Evolutionary conservation across 1,284 basidiomycete species (phyloP), one percentile per base, ranked within the genome.

Genomic region (Sporisorium scitamineum): DNA sequence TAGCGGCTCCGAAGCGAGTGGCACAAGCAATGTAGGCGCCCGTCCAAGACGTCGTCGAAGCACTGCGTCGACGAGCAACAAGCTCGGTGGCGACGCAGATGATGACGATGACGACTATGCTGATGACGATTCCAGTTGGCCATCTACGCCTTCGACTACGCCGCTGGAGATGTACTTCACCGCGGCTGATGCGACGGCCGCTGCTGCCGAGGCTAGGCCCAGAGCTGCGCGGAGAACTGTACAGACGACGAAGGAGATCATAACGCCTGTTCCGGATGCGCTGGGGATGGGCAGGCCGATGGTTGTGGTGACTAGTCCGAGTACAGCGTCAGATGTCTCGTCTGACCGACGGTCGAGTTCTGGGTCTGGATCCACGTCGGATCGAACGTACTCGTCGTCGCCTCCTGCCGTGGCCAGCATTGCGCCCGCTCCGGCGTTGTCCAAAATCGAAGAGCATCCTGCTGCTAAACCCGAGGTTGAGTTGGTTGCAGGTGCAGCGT

Each of bases 111-210:
- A 70, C 27, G 56, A 54, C 0, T 62, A 56, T 34, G 68, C 57
- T 2, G 73, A 68, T n/a, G 73, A 76, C 31, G 65, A 76, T 26
- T 76, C 73, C 16, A 76, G 73, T 59, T 76, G 73, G 73, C 73
- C 73, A 7, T 76, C 73, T 1, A 76, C 73, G 0, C 73, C 73
- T 14, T 76, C 73, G 16, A 71, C 68, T 2, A 76, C 73, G 16
- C 68, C 73, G 34, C 51, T 76, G 4, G 72, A 76, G 51, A 45
- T 50, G 24, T 76, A 76, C 61, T 70, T 76, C n/a, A 48, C 63
- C 13, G 24, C 63, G 2, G 64, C 61, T 0, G 64, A 67, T n/a
- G 48, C 39, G 39, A 20, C 2, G n/a, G 39, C 48, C n/a, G 34
- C 56, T 4, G 34, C 63, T 1, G 63, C 63, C 2, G 64, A 67